Evolutionary conservation across 2,329 filamentous ascomycete species (phyloP).

Genomic region (Penicillium sumatraense): DNA sequence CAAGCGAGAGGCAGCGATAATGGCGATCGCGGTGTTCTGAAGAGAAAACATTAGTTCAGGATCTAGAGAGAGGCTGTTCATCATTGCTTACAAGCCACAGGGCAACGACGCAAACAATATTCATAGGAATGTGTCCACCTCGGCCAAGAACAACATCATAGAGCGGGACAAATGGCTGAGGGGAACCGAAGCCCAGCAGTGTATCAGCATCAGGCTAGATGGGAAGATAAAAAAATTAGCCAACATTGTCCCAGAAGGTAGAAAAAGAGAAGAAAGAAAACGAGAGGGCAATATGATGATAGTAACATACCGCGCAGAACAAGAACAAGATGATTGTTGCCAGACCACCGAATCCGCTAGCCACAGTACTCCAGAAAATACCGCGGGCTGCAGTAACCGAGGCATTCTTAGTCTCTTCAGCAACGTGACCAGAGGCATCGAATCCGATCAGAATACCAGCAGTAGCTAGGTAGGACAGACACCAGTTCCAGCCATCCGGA

Average conservation of each 20-base stretch:
- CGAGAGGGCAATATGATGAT: not conserved
- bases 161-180: slow-evolving; percentile 63
- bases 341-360: slow-evolving; percentile 61
- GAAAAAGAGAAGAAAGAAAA: not conserved
- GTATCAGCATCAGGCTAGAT: slow-evolving; percentile 57
- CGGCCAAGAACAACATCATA: slow-evolving; percentile 62
- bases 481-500: slow-evolving; percentile 66
- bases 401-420: slow-evolving; percentile 65
- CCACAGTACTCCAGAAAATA: slow-evolving; percentile 65
- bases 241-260: no score
- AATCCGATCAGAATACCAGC: slow-evolving; percentile 66
- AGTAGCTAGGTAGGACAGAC: slow-evolving; percentile 64
- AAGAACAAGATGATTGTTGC: slow-evolving; percentile 62
- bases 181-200: slow-evolving; percentile 58
- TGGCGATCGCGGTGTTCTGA: slow-evolving; percentile 63
- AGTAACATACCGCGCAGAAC: slow-evolving; percentile 52
- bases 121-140: slow-evolving; percentile 65
- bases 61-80: not conserved
- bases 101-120: slow-evolving; percentile 51
- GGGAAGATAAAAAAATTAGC: not conserved
- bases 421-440: slow-evolving; percentile 65
- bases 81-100: slow-evolving; percentile 25
- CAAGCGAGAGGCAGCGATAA: slow-evolving; percentile 63
- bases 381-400: slow-evolving; percentile 60
- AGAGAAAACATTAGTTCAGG: not conserved